A percentile compares a stretch with the other conserved stretches of the same genome.
phyloP scores from a whole-genome alignment of 78 protist species.

The Tieghemostelium lacteum region DNA sequence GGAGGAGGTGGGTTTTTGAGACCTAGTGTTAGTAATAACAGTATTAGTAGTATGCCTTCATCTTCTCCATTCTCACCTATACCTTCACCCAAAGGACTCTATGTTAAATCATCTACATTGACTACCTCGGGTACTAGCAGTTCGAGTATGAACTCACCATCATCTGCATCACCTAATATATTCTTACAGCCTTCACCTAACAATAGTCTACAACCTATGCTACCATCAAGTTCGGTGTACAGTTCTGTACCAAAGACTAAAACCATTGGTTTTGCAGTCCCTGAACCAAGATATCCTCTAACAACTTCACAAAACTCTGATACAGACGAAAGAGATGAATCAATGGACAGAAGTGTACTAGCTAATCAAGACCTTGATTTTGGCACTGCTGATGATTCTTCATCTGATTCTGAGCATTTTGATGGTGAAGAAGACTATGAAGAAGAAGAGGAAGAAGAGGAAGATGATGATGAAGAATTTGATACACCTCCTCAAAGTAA shows the following conservation, averaged over 20 bases:
- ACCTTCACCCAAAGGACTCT: background rate
- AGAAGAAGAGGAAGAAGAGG: background rate
- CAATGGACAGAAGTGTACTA: background rate
- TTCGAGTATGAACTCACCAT: too few species aligned
- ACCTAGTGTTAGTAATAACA: too few species aligned
- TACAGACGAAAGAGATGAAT: background rate
- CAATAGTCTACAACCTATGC: background rate
- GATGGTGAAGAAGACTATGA: conserved; percentile 3
- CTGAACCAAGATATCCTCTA: background rate
- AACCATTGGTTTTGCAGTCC: conserved; percentile 33
- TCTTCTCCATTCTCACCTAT: background rate
- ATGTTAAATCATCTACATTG: too few species aligned
- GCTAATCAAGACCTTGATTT: background rate
- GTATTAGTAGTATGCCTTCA: too few species aligned
- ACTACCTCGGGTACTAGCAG: too few species aligned
- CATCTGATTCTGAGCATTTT: conserved; percentile 7
- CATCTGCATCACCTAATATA: conserved; percentile 10
- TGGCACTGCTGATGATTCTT: conserved; percentile 11
- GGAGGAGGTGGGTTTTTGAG: too few species aligned
- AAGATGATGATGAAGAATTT: background rate
- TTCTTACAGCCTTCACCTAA: conserved; percentile 9
- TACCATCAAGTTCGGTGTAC: background rate
- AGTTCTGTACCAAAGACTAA: conserved; percentile 8
- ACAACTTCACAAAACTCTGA: background rate
- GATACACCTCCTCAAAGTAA: conserved; percentile 19